Evolutionary conservation across 1,284 basidiomycete genomes (phyloP).

Genomic region (Omphalotus olearius): DNA sequence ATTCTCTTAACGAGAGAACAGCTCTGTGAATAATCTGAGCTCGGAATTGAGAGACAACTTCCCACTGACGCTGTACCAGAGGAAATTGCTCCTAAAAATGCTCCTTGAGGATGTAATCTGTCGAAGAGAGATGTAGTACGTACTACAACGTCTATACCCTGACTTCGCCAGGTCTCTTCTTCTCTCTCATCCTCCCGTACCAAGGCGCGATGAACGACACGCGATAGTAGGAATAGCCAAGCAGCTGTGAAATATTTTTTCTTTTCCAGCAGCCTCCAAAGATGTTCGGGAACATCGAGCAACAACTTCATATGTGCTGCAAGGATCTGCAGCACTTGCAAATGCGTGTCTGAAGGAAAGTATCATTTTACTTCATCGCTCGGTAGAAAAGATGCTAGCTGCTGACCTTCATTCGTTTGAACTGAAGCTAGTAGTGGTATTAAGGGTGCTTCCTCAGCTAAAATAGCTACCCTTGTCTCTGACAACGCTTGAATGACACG

Average conservation of each 20-base stretch:
- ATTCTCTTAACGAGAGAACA: constrained; percentile 66
- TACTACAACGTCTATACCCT: constrained; percentile 65
- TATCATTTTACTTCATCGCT: too few species aligned
- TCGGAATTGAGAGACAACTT: constrained; percentile 77
- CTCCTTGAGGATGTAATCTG: constrained; percentile 8
- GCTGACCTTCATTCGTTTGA: constrained; percentile 48
- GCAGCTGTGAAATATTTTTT: constrained; percentile 77
- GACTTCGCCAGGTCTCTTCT: constrained; percentile 53
- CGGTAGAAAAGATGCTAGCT: not conserved
- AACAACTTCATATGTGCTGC: constrained; percentile 87
- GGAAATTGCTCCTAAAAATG: constrained; percentile 70
- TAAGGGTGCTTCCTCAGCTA: constrained; percentile 40
- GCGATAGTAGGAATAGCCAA: constrained; percentile 82
- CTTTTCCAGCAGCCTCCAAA: constrained; percentile 81
- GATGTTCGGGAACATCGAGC: constrained; percentile 82
- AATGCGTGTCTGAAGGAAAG: constrained; percentile 51
- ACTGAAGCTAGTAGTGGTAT: constrained; percentile 35
- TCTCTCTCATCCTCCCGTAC: constrained; percentile 56
- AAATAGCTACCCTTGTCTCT: constrained; percentile 52
- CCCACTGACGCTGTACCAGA: constrained; percentile 87
- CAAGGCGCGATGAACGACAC: constrained; percentile 73
- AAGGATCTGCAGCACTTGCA: constrained; percentile 68
- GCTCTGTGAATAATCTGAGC: constrained; percentile 82
- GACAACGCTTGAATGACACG: constrained; percentile 56
- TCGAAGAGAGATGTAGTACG: constrained; percentile 17